Evolutionary conservation across 2,329 filamentous ascomycete species (phyloP), one percentile per base, ranked within the genome.

Genomic region (Leptographium lundbergii): DNA sequence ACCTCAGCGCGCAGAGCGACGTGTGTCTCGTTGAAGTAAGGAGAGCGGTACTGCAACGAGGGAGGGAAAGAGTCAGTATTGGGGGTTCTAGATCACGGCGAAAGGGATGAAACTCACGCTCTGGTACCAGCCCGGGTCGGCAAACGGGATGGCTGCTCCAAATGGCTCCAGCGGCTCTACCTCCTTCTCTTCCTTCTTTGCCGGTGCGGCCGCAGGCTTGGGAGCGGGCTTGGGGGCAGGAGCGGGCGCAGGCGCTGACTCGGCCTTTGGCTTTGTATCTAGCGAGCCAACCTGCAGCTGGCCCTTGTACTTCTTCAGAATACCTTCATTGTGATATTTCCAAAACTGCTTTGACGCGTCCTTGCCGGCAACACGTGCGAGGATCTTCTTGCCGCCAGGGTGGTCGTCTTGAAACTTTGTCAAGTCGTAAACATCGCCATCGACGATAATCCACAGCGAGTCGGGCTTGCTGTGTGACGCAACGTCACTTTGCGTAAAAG

Each of bases 21-120:
- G 73, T 99, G 94, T 6, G 89, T 85, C 74, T 96, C 87, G 75
- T 96, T 96, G 81, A 87, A 95, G 81, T 96, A 97, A 32, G 92
- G 90, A 1, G 92, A 96, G 76, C 95, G 89, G 74, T 96, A 95
- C 88, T 95, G 64, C n/a, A n/a, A 14, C 50, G n/a, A 22, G n/a
- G n/a, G 7, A 14, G 24, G 22, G 4, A 51, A 27, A 6, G 42
- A 19, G 47, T 50, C 32, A 34, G 32, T 34, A 34, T 34, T 11
- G 32, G 32, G 32, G 32, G 32, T 34, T 9, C 32, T 34, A 34
- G 9, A 34, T n/a, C 42, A n/a, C 42, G 19, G 36, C 6, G 25
- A 19, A 24, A 51, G 54, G n/a, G 14, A 56, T 52, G 36, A 25
- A 36, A 71, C 89, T 72, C 78, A 95, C 90, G 65, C 86, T 86